phyloP scores from a whole-genome alignment of 352 stramenopile species.

The Phytophthora hybrid region DNA sequence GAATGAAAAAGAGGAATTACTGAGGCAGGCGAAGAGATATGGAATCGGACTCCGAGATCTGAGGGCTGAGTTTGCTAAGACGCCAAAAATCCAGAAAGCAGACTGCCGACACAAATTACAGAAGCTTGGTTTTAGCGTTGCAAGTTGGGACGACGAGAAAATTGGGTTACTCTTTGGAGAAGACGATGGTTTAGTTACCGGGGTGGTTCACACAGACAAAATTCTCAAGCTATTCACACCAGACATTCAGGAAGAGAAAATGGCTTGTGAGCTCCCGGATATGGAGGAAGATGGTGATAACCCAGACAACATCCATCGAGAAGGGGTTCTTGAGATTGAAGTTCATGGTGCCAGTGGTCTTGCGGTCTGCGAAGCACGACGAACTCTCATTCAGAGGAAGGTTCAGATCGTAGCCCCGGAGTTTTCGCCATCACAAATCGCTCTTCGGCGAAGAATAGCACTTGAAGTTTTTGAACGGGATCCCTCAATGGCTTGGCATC shows the following conservation, averaged over 20 bases:
- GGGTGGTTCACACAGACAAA: conserved; percentile 51
- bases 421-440: conserved; percentile 45
- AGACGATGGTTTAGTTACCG: conserved; percentile 45
- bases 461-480: conserved; percentile 54
- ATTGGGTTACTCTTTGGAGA: conserved; percentile 71
- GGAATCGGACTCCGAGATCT: conserved; percentile 74
- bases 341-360: conserved; percentile 68
- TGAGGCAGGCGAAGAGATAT: conserved; percentile 67
- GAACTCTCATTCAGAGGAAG: conserved; percentile 21
- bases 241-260: conserved; percentile 82
- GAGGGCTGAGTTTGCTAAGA: conserved; percentile 75
- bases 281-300: conserved; percentile 82
- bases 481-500: conserved; percentile 27
- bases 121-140: conserved; percentile 69
- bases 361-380: conserved; percentile 24
- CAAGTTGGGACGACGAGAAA: conserved; percentile 78
- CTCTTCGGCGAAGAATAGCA: conserved; percentile 39
- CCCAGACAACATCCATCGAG: conserved; percentile 69
- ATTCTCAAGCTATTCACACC: conserved; percentile 73
- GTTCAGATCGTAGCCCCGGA: conserved; percentile 44
- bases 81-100: conserved; percentile 49
- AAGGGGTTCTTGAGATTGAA: conserved; percentile 72
- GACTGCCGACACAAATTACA: conserved; percentile 74
- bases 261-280: conserved; percentile 73
- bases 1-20: conserved; percentile 75